Evolutionary conservation across 805 yeast species (phyloP).

Genomic region (Scheffersomyces stipitis): DNA sequence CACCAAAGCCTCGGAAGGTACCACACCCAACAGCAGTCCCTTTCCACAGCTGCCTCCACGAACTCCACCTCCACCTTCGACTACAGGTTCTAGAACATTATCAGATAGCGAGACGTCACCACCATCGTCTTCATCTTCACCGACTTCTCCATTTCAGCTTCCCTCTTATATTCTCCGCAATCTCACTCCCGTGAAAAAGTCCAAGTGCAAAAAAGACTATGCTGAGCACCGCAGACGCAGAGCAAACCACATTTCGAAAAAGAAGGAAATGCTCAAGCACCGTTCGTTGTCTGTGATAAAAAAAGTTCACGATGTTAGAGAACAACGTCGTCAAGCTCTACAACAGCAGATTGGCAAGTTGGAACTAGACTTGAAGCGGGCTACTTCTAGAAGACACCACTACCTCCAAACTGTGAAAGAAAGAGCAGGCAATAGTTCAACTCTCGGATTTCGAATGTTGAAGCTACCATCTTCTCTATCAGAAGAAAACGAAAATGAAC

Average conservation of each 20-base stretch:
- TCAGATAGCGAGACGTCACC: no score
- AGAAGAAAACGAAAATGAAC: not conserved
- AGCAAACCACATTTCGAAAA: not conserved
- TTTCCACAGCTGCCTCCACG: not conserved
- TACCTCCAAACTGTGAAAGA: slow-evolving; percentile 4
- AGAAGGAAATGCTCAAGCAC: not conserved
- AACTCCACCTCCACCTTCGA: not conserved
- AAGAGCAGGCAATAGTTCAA: not conserved
- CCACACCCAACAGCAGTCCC: not conserved
- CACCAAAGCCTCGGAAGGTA: not conserved
- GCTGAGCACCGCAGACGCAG: not conserved
- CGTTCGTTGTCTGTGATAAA: not conserved
- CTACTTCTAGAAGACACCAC: slow-evolving; percentile 1
- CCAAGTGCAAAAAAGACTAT: not conserved
- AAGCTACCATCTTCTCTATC: not conserved
- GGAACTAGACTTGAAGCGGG: slow-evolving; percentile 2
- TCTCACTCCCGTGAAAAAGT: slow-evolving; percentile 5
- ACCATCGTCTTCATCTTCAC: not conserved
- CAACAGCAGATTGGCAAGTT: slow-evolving; percentile 1
- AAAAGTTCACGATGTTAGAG: not conserved
- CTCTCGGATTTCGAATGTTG: not conserved
- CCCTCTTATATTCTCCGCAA: slow-evolving; percentile 8
- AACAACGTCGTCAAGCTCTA: slow-evolving; percentile 1
- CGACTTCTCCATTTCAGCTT: slow-evolving; percentile 2
- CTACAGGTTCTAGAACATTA: no score